Percentiles rank a stretch among this genome's conserved stretches.
These are phyloP conservation scores for Malus sieversii DNA, from an alignment of 306 rosid genomes.

Conservation along the genomic window DNA sequence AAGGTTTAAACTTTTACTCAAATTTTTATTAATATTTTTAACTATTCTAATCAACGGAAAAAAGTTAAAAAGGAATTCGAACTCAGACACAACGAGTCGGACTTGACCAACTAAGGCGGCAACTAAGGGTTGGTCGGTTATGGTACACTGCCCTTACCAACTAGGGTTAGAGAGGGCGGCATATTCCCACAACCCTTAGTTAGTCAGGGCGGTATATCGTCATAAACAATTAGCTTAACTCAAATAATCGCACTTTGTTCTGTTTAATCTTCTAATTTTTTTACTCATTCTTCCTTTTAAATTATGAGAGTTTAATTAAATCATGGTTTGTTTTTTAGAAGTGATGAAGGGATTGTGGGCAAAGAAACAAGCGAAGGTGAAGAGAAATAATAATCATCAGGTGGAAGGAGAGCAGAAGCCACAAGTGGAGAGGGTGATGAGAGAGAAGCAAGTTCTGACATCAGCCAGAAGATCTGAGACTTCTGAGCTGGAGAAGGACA, in stretches of 20 bases:
- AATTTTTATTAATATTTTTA: neutral
- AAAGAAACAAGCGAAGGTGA: slow-evolving; percentile 78
- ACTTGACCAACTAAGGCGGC: neutral
- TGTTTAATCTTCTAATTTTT: neutral
- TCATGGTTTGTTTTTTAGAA: slow-evolving; percentile 32
- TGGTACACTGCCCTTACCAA: neutral
- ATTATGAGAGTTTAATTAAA: slow-evolving; percentile 6
- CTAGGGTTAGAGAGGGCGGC: neutral
- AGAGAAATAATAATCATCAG: slow-evolving; percentile 33
- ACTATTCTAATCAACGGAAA: neutral
- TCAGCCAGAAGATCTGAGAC: slow-evolving; percentile 33
- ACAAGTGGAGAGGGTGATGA: slow-evolving; percentile 23
- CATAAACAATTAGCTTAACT: neutral
- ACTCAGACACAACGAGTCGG: no score
- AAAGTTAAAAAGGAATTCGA: no score
- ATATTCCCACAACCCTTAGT: neutral
- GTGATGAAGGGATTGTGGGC: slow-evolving; percentile 81
- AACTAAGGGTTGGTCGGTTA: neutral
- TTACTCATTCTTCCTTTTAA: neutral
- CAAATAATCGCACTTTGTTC: neutral
- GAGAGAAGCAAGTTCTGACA: slow-evolving; percentile 22
- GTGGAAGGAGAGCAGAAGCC: slow-evolving; percentile 32
- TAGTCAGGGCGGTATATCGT: neutral
- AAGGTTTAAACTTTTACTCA: slow-evolving; percentile 37
- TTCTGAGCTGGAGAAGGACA: slow-evolving; percentile 29